phyloP scores from a whole-genome alignment of 2,329 filamentous ascomycete genomes.

The Pseudocercospora ulei region DNA sequence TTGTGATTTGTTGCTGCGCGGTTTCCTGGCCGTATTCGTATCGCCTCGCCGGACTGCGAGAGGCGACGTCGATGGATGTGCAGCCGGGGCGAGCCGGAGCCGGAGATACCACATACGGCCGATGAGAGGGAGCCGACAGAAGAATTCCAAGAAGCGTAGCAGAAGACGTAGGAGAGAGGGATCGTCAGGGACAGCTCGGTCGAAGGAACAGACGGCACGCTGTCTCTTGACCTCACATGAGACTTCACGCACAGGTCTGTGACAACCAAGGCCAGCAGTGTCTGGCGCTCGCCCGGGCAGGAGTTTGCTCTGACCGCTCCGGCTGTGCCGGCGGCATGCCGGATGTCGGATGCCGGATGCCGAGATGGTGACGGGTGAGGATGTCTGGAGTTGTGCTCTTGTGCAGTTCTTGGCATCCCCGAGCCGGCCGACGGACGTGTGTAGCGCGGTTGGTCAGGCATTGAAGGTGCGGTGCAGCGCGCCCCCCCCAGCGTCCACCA shows the following conservation, averaged over 20 bases:
- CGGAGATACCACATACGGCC: slow-evolving; percentile 7
- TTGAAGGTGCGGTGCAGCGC: too few relatives aligned
- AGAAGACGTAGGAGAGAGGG: slow-evolving; percentile 1
- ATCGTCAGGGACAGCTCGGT: slow-evolving; percentile 1
- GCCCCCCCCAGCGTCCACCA: background rate
- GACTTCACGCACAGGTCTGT: background rate
- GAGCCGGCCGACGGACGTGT: too few relatives aligned
- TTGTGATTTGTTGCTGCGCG: too few relatives aligned
- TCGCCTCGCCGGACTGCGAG: slow-evolving; percentile 12
- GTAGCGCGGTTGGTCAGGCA: too few relatives aligned
- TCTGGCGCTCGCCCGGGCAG: slow-evolving; percentile 4
- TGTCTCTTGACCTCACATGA: background rate
- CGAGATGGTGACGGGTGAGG: too few relatives aligned
- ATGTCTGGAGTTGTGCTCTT: too few relatives aligned
- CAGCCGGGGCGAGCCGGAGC: slow-evolving; percentile 38
- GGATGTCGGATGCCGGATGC: too few relatives aligned
- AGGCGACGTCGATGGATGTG: slow-evolving; percentile 37
- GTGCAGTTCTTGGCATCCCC: slow-evolving; percentile 7
- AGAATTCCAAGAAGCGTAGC: background rate
- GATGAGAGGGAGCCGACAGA: background rate
- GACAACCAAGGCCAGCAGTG: too few relatives aligned
- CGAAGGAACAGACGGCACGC: slow-evolving; percentile 1
- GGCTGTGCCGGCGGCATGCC: background rate
- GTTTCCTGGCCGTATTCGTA: too few relatives aligned
- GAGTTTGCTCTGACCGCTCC: background rate